Evolutionary conservation across 257 asterid genomes (phyloP), one percentile per base, ranked within the genome.

Genomic region (Cinchona pubescens): DNA sequence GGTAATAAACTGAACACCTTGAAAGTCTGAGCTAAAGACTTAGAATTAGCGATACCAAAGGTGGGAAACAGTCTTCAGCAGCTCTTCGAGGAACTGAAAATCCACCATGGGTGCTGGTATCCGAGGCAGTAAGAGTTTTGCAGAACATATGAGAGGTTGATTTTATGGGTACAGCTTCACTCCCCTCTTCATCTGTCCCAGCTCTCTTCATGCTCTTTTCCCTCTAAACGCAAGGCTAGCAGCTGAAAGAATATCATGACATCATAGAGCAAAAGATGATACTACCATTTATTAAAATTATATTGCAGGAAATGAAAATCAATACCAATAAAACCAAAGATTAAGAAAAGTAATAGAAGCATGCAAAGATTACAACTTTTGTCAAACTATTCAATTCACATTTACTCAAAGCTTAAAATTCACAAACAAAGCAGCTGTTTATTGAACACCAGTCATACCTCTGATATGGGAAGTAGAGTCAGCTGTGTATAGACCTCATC

Each of bases 31-130:
- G 30, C 38, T 64, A 30, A 69, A 80, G 75, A 18, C 46, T 25
- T 61, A 29, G 58, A 58, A 19, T 71, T 53, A 78, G 74, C 49
- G 84, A 68, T 75, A 95, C 99, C 97, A 95, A 87, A 84, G 97
- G 98, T 3, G 98, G 98, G 76, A 95, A 95, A 85, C 99, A 95
- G 84, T 95, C 99, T 83, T 95, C 99, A 23, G 99, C 99, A 79
- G 99, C 99, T 76, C 99, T 87, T 37, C 98, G 96, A 62, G 99
- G 98, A 81, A 92, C 99, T 3, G 98, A 95, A 83, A 95, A 95
- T 72, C 99, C 99, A 79, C 99, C 99, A 70, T 95, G 97, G 15
- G 97, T 92, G 68, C 98, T 95, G 12, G 99, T 95, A 82, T 95
- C 98, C 0, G 99, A 95, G 63, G 97, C 99, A 27, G 99, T 95